Base-by-base conservation (phyloP, 2,329 filamentous ascomycete species). In the Colletotrichum orchidophilum region DNA sequence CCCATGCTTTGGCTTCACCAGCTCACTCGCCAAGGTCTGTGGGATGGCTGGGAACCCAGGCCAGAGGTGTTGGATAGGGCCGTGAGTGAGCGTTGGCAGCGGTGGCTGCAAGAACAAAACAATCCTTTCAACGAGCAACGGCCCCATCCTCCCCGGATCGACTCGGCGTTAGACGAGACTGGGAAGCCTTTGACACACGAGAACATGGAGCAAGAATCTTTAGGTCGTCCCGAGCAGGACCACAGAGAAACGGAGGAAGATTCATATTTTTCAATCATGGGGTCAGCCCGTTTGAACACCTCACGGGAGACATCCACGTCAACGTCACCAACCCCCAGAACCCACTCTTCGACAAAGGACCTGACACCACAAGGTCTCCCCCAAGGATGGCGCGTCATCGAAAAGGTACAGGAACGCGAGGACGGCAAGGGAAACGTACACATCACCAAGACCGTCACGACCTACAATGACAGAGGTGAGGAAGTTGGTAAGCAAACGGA, bases 1-100 rank as follows among this genome's bases (percentile, higher is more conserved):
- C 77, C 79, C 8, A 79, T 78, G 60, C 81, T 84, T 52, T 87
- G 85, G 83, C 76, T 84, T 54, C 73, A 74, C 54, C 73, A 73
- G 39, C 73, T 74, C 21, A 73, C 66, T 11, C 66, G 73, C 5
- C 73, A 73, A 55, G 71, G 73, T 21, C 67, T 74, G 7, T 74
- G 71, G 73, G 73, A 73, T 21, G 73, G 73, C 26, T 74, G 73
- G 73, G 66, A 67, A 18, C 35, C 73, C 5, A 67, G 67, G 13
- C 71, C 73, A 7, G 67, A 67, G 29, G 58, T 71, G 24, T 21
- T 73, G 33, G 67, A 73, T 3, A 68, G 62, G 18, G 60, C 62
- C 39, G 64, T 71, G 42, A 71, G 63, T 33, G 66, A 74, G 39
- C 66, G 73, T 29, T 74, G 73, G 73, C 63, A 39, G 13, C 71